Base-by-base conservation (phyloP, 208 protist species). In the Cochliopodium minus region DNA sequence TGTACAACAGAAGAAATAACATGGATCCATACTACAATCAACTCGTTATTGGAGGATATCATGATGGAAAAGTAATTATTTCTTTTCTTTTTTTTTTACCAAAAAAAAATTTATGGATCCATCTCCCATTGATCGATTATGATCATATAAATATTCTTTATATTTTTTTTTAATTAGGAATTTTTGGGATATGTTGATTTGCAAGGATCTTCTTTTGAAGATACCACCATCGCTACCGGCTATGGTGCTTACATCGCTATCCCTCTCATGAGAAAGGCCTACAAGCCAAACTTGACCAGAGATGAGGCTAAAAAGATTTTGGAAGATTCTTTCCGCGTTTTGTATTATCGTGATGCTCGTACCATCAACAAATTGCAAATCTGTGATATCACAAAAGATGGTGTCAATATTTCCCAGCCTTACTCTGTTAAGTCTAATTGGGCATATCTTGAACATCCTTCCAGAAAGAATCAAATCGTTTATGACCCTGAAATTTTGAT, bases 321-420 rank as follows among this genome's bases (percentile, higher is more conserved):
- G 22, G 72, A 82, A 48, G 73, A 94, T 30, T 90, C 74, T 67
- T 64, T 96, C 29, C 73, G 77, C n/a, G 86, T 96, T 25, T 67
- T 95, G 10, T 94, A 88, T 65, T 96, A 95, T 77, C 72, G 92
- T 57, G 88, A 97, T 72, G 90, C 85, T 52, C 74, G 88, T 43
- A 70, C 86, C n/a, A 84, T 91, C 57, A 93, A 94, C 75, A 86
- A 77, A 69, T 84, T 92, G 61, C 76, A 90, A 67, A 80, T 91
- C 33, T 79, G 81, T 23, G 76, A 82, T 33, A 77, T 86, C 1
- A 73, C 71, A 7, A 62, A 61, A n/a, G 65, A 69, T 29, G 70
- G 64, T 10, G 68, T 92, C 22, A 67, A 47, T 23, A 82, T 95
- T 62, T 67, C 73, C 40, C 81, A 87, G 58, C 88, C 88, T 35